Conservation (phyloP, 345 rosid genomes). For the Geranium brycei region DNA sequence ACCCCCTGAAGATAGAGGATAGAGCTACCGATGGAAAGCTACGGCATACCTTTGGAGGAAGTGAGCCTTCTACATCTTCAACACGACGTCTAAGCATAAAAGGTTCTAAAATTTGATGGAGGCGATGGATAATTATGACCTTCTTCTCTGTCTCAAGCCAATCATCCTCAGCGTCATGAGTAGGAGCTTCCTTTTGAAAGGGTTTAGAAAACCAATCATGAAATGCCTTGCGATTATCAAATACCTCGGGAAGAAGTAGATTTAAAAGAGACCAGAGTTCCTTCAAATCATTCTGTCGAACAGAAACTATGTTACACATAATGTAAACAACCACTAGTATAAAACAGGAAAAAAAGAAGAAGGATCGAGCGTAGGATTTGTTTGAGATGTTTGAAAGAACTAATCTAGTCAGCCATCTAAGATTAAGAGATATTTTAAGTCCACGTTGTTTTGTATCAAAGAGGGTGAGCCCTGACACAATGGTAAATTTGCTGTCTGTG, state of each 20-base stretch:
- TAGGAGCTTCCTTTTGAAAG: conserved; percentile 76
- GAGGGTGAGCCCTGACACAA: no score
- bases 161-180: conserved; percentile 87
- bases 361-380: neutral
- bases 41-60: conserved; percentile 85
- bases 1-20: conserved; percentile 3
- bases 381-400: neutral
- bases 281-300: conserved; percentile 86
- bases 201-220: conserved; percentile 99
- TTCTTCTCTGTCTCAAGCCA: conserved; percentile 99
- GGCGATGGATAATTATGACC: conserved; percentile 94
- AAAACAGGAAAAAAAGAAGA: neutral
- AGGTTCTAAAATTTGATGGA: conserved; percentile 98
- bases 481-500: no score
- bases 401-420: neutral
- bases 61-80: conserved; percentile 98
- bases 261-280: conserved; percentile 99
- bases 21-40: conserved; percentile 1
- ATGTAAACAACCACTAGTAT: neutral
- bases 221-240: conserved; percentile 96
- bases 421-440: neutral
- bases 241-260: conserved; percentile 97
- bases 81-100: conserved; percentile 99
- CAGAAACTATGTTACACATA: neutral
- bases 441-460: neutral